Evolutionary conservation across 2,329 filamentous ascomycete species (phyloP).

Genomic region (Fusarium miscanthi): DNA sequence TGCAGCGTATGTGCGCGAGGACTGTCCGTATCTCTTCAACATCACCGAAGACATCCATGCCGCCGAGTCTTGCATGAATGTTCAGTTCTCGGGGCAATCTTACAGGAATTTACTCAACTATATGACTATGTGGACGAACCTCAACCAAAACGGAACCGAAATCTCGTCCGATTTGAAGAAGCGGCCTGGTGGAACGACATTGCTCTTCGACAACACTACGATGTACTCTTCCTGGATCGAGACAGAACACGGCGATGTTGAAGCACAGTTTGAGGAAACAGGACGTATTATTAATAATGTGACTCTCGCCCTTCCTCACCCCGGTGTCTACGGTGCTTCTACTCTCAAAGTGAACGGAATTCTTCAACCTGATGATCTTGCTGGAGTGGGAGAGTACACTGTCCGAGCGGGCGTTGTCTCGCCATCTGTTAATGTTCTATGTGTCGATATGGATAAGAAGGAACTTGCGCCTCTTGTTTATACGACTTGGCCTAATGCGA

Average conservation of each 20-base stretch:
- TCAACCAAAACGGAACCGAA: conserved; percentile 57
- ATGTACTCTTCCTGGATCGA: conserved; percentile 77
- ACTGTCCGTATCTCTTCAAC: conserved; percentile 72
- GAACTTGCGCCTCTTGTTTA: conserved; percentile 76
- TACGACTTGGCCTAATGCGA: conserved; percentile 64
- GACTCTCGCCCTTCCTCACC: conserved; percentile 81
- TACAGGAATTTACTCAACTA: conserved; percentile 78
- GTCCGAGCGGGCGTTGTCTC: conserved; percentile 76
- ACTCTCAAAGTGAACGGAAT: conserved; percentile 71
- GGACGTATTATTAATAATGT: conserved; percentile 78
- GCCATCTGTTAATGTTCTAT: conserved; percentile 78
- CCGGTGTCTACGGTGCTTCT: conserved; percentile 73
- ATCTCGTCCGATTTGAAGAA: conserved; percentile 53
- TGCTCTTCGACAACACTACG: conserved; percentile 79
- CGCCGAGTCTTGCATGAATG: conserved; percentile 70
- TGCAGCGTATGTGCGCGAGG: conserved; percentile 60
- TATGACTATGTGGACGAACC: conserved; percentile 64
- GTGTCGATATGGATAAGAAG: conserved; percentile 69
- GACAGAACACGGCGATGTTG: conserved; percentile 62
- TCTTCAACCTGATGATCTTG: conserved; percentile 73
- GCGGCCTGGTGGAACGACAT: conserved; percentile 70
- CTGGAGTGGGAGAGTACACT: conserved; percentile 75
- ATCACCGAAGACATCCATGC: conserved; percentile 53
- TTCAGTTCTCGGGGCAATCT: conserved; percentile 75
- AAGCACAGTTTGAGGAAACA: conserved; percentile 59